Percentiles rank a stretch among this genome's conserved stretches.
phyloP scores from a whole-genome alignment of 2,329 filamentous ascomycete species.

The Aspergillus thermomutatus region DNA sequence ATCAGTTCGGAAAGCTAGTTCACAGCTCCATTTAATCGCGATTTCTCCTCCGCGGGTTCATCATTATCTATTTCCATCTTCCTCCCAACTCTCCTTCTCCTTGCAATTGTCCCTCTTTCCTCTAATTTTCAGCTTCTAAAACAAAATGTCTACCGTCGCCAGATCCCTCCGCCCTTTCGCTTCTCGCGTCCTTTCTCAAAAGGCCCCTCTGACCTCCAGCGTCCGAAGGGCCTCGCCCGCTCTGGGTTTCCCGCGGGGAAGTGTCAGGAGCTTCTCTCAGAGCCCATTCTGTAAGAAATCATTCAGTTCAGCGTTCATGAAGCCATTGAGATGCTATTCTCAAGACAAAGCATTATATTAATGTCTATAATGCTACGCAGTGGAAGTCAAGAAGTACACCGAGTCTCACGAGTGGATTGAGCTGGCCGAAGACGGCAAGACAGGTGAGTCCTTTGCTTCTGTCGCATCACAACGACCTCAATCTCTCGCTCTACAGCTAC shows the following conservation, averaged over 20 bases:
- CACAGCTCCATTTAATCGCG: slow-evolving; percentile 22
- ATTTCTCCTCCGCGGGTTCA: slow-evolving; percentile 6
- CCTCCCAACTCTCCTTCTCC: slow-evolving; percentile 2
- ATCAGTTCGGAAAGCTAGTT: slow-evolving; percentile 27
- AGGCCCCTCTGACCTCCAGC: slow-evolving; percentile 28
- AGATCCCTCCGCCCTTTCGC: slow-evolving; percentile 35
- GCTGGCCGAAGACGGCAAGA: slow-evolving; percentile 75
- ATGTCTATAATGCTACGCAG: slow-evolving; percentile 32
- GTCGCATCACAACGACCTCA: background rate
- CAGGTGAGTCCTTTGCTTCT: slow-evolving; percentile 47
- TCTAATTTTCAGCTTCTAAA: slow-evolving; percentile 7
- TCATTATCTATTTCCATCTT: slow-evolving; percentile 1
- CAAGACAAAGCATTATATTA: slow-evolving; percentile 15
- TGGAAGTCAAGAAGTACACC: slow-evolving; percentile 72
- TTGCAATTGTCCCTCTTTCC: slow-evolving; percentile 13
- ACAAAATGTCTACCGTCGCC: slow-evolving; percentile 38
- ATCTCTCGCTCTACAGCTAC: background rate
- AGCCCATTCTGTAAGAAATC: slow-evolving; percentile 36
- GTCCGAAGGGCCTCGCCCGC: slow-evolving; percentile 30
- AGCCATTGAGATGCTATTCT: slow-evolving; percentile 4
- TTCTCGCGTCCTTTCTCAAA: slow-evolving; percentile 36
- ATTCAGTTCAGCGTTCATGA: slow-evolving; percentile 2
- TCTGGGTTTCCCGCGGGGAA: slow-evolving; percentile 42
- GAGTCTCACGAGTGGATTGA: slow-evolving; percentile 99
- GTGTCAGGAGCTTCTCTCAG: slow-evolving; percentile 39